A percentile compares a stretch with the other conserved stretches of the same genome.
Conservation (phyloP, 345 rosid species). For the Alliaria petiolata region DNA sequence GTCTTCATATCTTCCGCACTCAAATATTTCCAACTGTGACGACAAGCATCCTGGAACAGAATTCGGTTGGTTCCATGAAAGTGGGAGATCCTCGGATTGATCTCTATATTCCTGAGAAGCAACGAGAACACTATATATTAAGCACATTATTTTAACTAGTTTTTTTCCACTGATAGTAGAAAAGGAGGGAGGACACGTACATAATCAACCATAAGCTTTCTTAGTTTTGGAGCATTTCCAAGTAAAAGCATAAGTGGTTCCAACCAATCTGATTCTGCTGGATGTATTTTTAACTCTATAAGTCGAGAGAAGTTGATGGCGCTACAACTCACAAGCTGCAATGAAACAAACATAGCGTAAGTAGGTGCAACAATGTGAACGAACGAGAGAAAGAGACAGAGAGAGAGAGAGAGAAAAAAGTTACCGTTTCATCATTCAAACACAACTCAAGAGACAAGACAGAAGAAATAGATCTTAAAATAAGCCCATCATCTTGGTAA, state of each 20-base stretch:
- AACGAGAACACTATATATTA: no score
- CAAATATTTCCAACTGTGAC: not conserved
- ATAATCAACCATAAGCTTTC: not conserved
- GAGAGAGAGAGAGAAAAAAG: no score
- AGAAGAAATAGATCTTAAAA: not conserved
- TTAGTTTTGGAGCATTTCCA: not conserved
- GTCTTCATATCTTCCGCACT: not conserved
- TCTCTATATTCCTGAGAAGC: no score
- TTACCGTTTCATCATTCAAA: not conserved
- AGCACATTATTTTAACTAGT: not conserved
- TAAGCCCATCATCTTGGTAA: not conserved
- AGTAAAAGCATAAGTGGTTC: not conserved
- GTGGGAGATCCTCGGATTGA: not conserved
- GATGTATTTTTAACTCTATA: not conserved
- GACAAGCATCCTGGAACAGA: not conserved
- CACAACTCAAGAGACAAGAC: not conserved
- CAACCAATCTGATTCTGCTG: not conserved
- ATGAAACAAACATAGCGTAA: not conserved
- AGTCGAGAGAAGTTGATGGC: not conserved
- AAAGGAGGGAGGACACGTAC: not conserved
- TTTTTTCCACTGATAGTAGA: not conserved
- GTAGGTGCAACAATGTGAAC: not conserved
- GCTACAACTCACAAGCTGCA: not conserved
- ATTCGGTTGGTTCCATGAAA: not conserved
- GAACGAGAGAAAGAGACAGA: no score